Base-by-base conservation (phyloP, 2,329 filamentous ascomycete species). In the Periconia sp. region DNA sequence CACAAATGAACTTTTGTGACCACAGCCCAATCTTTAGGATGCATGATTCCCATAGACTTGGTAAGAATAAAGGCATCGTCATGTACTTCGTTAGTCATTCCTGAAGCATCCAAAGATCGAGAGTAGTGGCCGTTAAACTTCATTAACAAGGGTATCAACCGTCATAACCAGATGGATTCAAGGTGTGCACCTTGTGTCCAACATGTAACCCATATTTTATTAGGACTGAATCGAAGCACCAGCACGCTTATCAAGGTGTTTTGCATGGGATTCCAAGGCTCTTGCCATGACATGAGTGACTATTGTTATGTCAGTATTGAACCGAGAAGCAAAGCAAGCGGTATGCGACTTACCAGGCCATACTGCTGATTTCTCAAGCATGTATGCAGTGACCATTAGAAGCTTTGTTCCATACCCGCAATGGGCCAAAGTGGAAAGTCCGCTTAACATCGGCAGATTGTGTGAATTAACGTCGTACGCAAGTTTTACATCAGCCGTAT, bases 311-410 rank as follows among this genome's bases (percentile, higher is more conserved):
- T 73, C 63, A 75, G 65, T 55, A 65, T 48, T 45, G 7, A n/a
- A 33, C 23, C 20, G 15, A 27, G n/a, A 8, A 11, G 15, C 17
- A 20, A 27, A 17, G 47, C 30, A 13, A n/a, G 15, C 20, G 35
- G 17, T 14, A 27, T 27, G 23, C 23, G 40, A 78, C 86, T 81
- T 78, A 92, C 90, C 88, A 72, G 92, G 92, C 93, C 94, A 99
- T 27, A 96, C 91, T 60, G 90, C 89, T 58, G 91, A 89, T 75
- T 91, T 91, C 62, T 92, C 89, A 58, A 97, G 82, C 82, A 95
- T 89, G 75, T 91, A 89, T 45, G 92, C 90, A 58, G 90, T 94
- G 50, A 94, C 83, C 65, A 90, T 84, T 64, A 97, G 77, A 45
- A 97, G 86, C 77, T 92, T 94, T 57, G 89, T 88, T 23, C 90